Evolutionary conservation across 2,329 filamentous ascomycete genomes (phyloP), one percentile per base, ranked within the genome.

Genomic region (Chalara sp.): DNA sequence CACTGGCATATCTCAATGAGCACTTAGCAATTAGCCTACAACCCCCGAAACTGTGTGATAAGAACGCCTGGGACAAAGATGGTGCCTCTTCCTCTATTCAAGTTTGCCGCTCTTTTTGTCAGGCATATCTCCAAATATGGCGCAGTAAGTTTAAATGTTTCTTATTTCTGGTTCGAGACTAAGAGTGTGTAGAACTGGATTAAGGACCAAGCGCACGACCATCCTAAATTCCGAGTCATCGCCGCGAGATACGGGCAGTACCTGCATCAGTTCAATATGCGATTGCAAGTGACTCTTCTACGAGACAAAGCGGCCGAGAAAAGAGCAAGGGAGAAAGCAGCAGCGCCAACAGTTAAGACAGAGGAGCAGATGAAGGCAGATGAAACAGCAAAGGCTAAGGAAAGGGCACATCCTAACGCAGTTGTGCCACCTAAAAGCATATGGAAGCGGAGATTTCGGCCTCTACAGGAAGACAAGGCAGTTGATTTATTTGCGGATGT

Each of bases 71-170:
- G 21, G 21, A 21, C 21, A 21, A 37, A 37, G 35, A 85, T 86
- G 82, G 81, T 85, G 43, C 75, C 81, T 50, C 71, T 86, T 39
- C 82, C 82, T 21, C 71, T 86, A 13, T 86, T 86, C 69, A 86
- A 86, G 70, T 78, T 85, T 57, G 81, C 76, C 28, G 67, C 81
- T 50, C 72, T 85, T 44, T 81, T 85, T 58, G 72, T 85, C 62
- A 76, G 80, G 58, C 81, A 85, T 63, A 68, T 85, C 48, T 85
- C 81, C 50, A 85, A 85, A 68, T 85, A 85, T 72, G 81, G 81
- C 63, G 81, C 82, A 50, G 81, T 85, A 76, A 59, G 80, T 69
- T 29, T 48, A 13, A 32, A 13, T 10, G 11, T 13, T 45, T 29
- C 29, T 28, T 10, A 29, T 13, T 33, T 12, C 8, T 44, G 33